These are phyloP conservation scores for Drechslerella coelobrocha DNA, from an alignment of 2,329 filamentous ascomycete genomes.

Conservation along the genomic window DNA sequence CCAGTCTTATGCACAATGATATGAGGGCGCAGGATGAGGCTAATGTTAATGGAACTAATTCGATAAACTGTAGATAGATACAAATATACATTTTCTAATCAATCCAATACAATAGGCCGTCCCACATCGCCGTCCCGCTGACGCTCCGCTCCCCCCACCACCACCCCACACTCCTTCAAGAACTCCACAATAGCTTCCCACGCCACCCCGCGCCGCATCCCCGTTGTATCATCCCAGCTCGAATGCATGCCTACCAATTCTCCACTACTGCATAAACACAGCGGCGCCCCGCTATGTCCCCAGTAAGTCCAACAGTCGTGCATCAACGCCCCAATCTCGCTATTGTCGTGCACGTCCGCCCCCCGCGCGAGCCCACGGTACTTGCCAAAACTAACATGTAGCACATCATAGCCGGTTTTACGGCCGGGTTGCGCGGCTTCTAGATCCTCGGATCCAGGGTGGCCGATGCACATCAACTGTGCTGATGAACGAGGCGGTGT, in stretches of 20 bases:
- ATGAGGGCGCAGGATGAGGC: too few relatives aligned
- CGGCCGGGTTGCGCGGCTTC: constrained; percentile 58
- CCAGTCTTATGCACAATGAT: too few relatives aligned
- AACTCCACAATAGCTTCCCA: constrained; percentile 61
- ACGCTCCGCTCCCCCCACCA: constrained; percentile 4
- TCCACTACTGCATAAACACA: constrained; percentile 59
- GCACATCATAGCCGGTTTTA: constrained; percentile 61
- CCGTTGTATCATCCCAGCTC: constrained; percentile 64
- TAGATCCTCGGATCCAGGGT: constrained; percentile 61
- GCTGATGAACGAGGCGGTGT: constrained; percentile 44
- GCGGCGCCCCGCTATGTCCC: constrained; percentile 65
- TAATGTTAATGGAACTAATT: too few relatives aligned
- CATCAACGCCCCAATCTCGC: constrained; percentile 63
- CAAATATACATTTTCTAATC: too few relatives aligned
- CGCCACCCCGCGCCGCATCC: constrained; percentile 63
- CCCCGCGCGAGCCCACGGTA: constrained; percentile 59
- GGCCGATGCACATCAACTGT: constrained; percentile 58
- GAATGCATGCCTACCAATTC: constrained; percentile 64
- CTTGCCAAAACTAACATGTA: constrained; percentile 61
- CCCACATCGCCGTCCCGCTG: too few relatives aligned
- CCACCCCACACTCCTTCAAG: constrained; percentile 50
- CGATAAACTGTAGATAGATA: too few relatives aligned
- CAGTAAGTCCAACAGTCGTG: constrained; percentile 67
- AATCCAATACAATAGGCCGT: too few relatives aligned
- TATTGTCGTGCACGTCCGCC: constrained; percentile 63